Evolutionary conservation across 1,284 basidiomycete genomes (phyloP), one percentile per base, ranked within the genome.

Genomic region (Ceratobasidium sp.): DNA sequence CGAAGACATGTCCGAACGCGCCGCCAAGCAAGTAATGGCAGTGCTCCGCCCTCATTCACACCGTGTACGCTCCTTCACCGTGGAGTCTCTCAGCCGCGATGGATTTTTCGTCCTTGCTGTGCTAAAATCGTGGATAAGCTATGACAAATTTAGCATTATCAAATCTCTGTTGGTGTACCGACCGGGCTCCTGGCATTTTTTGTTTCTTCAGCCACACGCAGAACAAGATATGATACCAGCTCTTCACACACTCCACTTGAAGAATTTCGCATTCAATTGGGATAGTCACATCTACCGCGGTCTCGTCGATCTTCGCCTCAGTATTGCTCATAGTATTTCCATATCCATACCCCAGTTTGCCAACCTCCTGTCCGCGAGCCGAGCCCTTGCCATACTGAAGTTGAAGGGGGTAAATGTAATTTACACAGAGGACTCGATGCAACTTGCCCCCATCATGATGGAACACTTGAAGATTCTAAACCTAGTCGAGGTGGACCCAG

Each of bases 391-490:
- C 57, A 32, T 13, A 13, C 57, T 61, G 57, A 61, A 61, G 29
- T 29, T 61, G 29, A n/a, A n/a, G n/a, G n/a, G n/a, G n/a, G n/a
- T n/a, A n/a, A n/a, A n/a, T n/a, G n/a, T n/a, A n/a, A n/a, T n/a
- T n/a, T n/a, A n/a, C n/a, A n/a, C 65, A 37, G 65, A 51, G 8
- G 46, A 37, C 65, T 37, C 17, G 25, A n/a, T n/a, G n/a, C n/a
- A 3, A 4, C 46, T 49, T 32, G 51, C 25, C 9, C 29, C 46
- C 4, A 46, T 67, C 34, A 7, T n/a, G 29, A 22, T 67, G 1
- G n/a, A 52, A 1, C n/a, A 15, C 49, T 17, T 67, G 17, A n/a
- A 46, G n/a, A 49, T 51, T 17, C 34, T 67, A 49, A 67, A 29
- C 49, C 17, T 67, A 3, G 25, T 52, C 46, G 11, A 67, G 32